phyloP scores from a whole-genome alignment of 202 grass and related monocot species.

The Setaria italica region DNA sequence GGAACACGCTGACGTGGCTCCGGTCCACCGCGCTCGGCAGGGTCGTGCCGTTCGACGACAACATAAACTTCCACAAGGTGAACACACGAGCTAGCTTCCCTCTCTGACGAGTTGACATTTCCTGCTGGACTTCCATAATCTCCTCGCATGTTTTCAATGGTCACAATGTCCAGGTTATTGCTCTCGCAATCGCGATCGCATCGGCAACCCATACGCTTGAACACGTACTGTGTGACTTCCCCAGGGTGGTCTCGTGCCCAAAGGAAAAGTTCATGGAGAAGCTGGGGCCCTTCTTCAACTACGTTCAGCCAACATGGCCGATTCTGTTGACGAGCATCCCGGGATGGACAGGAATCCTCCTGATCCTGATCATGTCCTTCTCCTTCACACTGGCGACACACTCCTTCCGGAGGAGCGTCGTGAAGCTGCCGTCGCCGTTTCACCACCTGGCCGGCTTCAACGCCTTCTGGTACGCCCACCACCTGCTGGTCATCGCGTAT shows the following conservation, averaged over 20 bases:
- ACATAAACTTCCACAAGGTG: conserved; percentile 99
- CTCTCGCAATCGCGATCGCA: conserved; percentile 66
- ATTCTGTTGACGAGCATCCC: conserved; percentile 63
- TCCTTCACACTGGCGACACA: conserved; percentile 93
- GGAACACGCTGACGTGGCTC: conserved; percentile 86
- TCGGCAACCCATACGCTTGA: conserved; percentile 65
- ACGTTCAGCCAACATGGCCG: conserved; percentile 65
- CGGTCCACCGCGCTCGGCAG: conserved; percentile 68
- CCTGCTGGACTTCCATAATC: neutral
- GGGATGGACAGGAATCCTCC: conserved; percentile 79
- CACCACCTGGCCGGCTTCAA: conserved; percentile 94
- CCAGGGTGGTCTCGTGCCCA: conserved; percentile 71
- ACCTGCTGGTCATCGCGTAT: conserved; percentile 82
- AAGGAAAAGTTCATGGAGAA: conserved; percentile 59
- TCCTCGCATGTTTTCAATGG: neutral
- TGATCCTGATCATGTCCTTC: conserved; percentile 93
- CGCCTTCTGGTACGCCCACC: conserved; percentile 97
- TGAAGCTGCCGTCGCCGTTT: conserved; percentile 79
- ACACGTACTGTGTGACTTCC: conserved; percentile 88
- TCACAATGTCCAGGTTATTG: conserved; percentile 55
- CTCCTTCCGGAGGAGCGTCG: conserved; percentile 84
- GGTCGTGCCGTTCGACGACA: conserved; percentile 86
- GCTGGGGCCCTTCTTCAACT: conserved; percentile 74
- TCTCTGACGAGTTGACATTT: neutral
- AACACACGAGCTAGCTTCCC: neutral